Conservation (phyloP, 1,139 yeast species). For the Yamadazyma dushanensis region DNA sequence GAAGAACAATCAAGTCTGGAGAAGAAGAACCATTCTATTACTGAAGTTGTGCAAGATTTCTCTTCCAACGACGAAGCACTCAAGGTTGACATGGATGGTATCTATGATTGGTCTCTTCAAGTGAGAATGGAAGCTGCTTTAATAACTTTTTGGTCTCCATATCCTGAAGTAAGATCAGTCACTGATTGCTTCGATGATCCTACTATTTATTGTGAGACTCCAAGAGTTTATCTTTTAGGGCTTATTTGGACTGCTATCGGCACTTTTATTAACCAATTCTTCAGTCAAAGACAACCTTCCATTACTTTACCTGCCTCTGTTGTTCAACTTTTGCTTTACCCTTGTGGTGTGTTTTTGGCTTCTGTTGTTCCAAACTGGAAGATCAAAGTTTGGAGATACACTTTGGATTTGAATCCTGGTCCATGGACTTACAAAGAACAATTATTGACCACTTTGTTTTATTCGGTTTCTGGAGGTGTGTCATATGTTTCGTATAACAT, state of each 20-base stretch:
- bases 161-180: conserved; percentile 65
- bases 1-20: neutral
- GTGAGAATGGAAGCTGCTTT: conserved; percentile 47
- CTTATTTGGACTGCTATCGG: conserved; percentile 54
- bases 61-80: conserved; percentile 49
- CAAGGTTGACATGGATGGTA: conserved; percentile 34
- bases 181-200: conserved; percentile 57
- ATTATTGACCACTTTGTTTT: conserved; percentile 48
- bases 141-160: conserved; percentile 57
- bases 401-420: conserved; percentile 39
- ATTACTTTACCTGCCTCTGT: conserved; percentile 45
- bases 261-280: conserved; percentile 56
- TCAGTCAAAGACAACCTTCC: conserved; percentile 53
- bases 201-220: conserved; percentile 50
- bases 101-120: conserved; percentile 30
- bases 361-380: conserved; percentile 35
- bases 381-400: conserved; percentile 23
- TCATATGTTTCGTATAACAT: conserved; percentile 45
- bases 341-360: conserved; percentile 21
- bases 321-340: conserved; percentile 37
- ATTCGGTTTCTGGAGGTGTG: conserved; percentile 41
- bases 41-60: neutral
- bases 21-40: conserved; percentile 3
- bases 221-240: conserved; percentile 56
- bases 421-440: conserved; percentile 68